Conservation (phyloP, 768 basidiomycete genomes). For the Agrocybe pediades region DNA sequence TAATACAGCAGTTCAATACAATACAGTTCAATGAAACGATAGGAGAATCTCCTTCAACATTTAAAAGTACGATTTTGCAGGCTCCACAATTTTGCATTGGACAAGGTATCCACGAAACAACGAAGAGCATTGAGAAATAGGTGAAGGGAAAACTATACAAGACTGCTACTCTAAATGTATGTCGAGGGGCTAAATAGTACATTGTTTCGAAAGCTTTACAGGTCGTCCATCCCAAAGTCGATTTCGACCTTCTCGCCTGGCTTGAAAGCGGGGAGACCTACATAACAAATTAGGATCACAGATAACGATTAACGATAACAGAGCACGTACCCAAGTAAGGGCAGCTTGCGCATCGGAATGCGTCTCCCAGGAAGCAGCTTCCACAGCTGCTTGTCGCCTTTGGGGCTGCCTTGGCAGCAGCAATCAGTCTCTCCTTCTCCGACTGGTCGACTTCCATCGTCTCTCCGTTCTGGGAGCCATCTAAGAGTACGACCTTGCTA, state of each 20-base stretch:
- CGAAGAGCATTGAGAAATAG: neutral
- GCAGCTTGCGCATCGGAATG: constrained; percentile 94
- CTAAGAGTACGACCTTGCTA: constrained; percentile 68
- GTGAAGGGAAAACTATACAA: constrained; percentile 2
- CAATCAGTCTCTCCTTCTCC: constrained; percentile 66
- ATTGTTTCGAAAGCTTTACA: constrained; percentile 39
- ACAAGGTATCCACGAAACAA: neutral
- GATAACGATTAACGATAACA: neutral
- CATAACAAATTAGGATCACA: constrained; percentile 11
- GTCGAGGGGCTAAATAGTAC: neutral
- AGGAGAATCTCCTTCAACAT: no score
- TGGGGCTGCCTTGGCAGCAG: constrained; percentile 70
- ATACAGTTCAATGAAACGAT: neutral
- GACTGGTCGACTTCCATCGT: constrained; percentile 55
- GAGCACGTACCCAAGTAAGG: constrained; percentile 88
- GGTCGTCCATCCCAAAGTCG: constrained; percentile 85
- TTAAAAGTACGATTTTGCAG: no score
- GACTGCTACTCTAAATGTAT: neutral
- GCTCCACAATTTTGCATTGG: neutral
- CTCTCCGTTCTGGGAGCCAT: constrained; percentile 61
- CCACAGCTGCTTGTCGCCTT: constrained; percentile 97
- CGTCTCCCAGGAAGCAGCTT: constrained; percentile 96
- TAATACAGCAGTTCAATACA: neutral
- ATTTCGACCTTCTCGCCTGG: constrained; percentile 98
- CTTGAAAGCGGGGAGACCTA: constrained; percentile 96